Percentiles rank a stretch among this genome's conserved stretches.
These are phyloP conservation scores for Mesembryanthemum crystallinum DNA, from an alignment of 148 eudicot species.

Conservation along the genomic window DNA sequence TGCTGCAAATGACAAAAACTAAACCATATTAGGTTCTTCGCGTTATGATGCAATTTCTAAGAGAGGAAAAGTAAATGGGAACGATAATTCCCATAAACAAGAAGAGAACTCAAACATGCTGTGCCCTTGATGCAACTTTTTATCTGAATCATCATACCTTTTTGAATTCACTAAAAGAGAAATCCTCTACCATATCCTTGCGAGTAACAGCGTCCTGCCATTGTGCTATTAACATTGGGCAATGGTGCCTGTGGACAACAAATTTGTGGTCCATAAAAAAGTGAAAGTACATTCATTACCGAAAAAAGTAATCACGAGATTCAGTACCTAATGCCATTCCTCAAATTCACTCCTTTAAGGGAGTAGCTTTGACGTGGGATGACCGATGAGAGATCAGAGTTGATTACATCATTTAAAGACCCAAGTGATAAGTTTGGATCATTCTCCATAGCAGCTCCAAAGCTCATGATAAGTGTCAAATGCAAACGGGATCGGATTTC, in stretches of 20 bases:
- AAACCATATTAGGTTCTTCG: background rate
- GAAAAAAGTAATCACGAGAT: background rate
- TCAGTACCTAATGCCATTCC: slow-evolving; percentile 61
- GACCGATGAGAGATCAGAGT: slow-evolving; percentile 39
- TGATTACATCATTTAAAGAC: slow-evolving; percentile 26
- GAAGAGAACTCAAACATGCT: too few species aligned
- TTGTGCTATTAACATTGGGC: slow-evolving; percentile 78
- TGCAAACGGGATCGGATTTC: slow-evolving; percentile 70
- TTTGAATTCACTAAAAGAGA: slow-evolving; percentile 66
- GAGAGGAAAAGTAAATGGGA: too few species aligned
- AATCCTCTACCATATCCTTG: slow-evolving; percentile 59
- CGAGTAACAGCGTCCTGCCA: slow-evolving; percentile 92
- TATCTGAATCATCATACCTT: slow-evolving; percentile 40
- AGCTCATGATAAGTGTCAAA: slow-evolving; percentile 71
- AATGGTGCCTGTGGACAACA: slow-evolving; percentile 48
- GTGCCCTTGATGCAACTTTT: too few species aligned
- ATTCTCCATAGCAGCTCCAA: slow-evolving; percentile 43
- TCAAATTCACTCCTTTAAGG: slow-evolving; percentile 53
- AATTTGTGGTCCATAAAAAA: slow-evolving; percentile 12
- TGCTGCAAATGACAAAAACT: slow-evolving; percentile 40
- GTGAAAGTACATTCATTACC: background rate
- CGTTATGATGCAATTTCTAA: too few species aligned
- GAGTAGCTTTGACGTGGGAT: slow-evolving; percentile 85
- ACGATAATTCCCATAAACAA: too few species aligned
- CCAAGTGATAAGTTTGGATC: slow-evolving; percentile 38